Conservation (phyloP, 176 grass and related monocot genomes). For the Cenchrus americanus region DNA sequence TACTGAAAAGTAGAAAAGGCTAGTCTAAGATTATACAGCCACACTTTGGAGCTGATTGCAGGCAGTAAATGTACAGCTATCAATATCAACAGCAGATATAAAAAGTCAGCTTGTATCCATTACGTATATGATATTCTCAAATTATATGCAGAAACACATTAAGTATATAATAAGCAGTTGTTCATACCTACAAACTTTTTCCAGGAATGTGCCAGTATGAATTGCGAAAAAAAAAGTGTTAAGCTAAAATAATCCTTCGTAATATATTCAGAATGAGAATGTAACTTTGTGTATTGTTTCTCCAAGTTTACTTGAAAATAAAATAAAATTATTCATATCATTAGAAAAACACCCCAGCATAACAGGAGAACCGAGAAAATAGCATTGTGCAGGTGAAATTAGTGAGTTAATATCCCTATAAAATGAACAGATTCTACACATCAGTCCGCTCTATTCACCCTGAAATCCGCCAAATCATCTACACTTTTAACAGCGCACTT, state of each 20-base stretch:
- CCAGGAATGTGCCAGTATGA: background rate
- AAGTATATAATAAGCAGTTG: background rate
- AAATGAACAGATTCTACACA: background rate
- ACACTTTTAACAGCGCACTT: background rate
- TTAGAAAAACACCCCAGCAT: background rate
- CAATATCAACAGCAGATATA: background rate
- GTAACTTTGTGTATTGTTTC: background rate
- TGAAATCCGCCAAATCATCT: background rate
- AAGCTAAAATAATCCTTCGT: background rate
- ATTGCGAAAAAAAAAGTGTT: background rate
- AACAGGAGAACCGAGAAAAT: conserved; percentile 2
- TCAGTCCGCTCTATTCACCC: background rate
- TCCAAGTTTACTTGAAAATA: background rate
- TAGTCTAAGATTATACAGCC: background rate
- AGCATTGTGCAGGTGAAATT: background rate
- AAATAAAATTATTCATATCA: background rate
- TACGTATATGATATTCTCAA: conserved; percentile 7
- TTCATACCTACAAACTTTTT: conserved; percentile 3
- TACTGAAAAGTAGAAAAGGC: background rate
- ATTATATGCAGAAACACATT: conserved; percentile 5
- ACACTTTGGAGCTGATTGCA: background rate
- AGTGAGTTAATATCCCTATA: background rate
- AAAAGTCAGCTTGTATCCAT: conserved; percentile 6
- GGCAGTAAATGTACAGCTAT: background rate
- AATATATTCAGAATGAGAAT: conserved; percentile 7